Evolutionary conservation across 2,329 filamentous ascomycete species (phyloP).

Genomic region (Apiospora koreana): DNA sequence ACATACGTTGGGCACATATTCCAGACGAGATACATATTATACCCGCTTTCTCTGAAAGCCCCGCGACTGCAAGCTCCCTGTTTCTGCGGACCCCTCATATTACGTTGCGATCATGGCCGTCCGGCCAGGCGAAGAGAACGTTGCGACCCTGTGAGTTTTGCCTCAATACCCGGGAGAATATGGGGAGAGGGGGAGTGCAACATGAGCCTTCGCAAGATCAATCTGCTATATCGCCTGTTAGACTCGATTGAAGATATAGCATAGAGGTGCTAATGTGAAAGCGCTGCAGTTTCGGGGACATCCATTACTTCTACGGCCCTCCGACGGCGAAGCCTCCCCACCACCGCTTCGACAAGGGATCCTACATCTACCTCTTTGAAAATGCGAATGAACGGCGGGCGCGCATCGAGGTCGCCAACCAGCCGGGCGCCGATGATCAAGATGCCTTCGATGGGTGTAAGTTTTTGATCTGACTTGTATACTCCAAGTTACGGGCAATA

Average conservation of each 20-base stretch:
- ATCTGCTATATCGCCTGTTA: too few species aligned
- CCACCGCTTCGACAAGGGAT: constrained; percentile 78
- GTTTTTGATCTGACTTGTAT: constrained; percentile 29
- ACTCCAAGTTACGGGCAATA: background rate
- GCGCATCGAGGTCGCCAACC: constrained; percentile 75
- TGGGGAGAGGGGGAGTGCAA: background rate
- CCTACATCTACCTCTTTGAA: constrained; percentile 80
- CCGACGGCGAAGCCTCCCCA: constrained; percentile 69
- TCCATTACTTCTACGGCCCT: constrained; percentile 79
- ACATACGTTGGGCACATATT: background rate
- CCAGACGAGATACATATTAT: background rate
- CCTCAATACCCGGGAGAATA: background rate
- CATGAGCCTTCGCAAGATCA: too few species aligned
- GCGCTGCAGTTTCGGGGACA: constrained; percentile 67
- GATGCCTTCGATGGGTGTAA: constrained; percentile 78
- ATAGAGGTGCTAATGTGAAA: background rate
- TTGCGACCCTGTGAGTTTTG: constrained; percentile 47
- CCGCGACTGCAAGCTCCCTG: background rate
- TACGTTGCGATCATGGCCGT: constrained; percentile 39
- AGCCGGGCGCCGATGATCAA: constrained; percentile 72
- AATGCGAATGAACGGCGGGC: constrained; percentile 67
- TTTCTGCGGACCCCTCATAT: background rate
- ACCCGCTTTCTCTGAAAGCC: background rate
- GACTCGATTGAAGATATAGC: too few species aligned
- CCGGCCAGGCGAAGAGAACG: constrained; percentile 47